Evolutionary conservation across 1,284 basidiomycete species (phyloP).

Genomic region (Porodaedalea pini): DNA sequence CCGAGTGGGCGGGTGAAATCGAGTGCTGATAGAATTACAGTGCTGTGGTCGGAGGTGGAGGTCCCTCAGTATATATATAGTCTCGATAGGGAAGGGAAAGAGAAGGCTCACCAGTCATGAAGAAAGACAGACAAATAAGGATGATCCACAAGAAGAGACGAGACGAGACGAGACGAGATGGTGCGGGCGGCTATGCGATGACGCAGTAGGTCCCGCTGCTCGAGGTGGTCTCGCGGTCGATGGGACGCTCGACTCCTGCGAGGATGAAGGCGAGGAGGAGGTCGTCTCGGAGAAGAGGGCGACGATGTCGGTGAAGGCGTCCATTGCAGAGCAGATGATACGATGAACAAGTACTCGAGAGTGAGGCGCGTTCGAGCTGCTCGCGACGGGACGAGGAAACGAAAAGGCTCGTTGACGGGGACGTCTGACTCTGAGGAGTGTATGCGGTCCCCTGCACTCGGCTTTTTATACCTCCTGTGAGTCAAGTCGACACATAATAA

Average conservation of each 20-base stretch:
- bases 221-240: neutral
- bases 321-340: constrained; percentile 4
- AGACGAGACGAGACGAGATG: neutral
- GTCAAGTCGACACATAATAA: too few relatives aligned
- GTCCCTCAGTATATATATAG: neutral
- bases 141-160: neutral
- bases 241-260: constrained; percentile 13
- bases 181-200: neutral
- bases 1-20: neutral
- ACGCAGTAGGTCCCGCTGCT: constrained; percentile 6
- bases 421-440: too few relatives aligned
- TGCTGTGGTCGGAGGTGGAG: neutral
- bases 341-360: neutral
- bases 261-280: constrained; percentile 1
- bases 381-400: neutral
- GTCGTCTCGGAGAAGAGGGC: neutral
- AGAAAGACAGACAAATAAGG: neutral
- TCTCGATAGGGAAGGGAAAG: neutral
- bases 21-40: constrained; percentile 1
- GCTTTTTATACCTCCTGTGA: too few relatives aligned
- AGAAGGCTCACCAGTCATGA: neutral
- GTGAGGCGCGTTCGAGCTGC: neutral
- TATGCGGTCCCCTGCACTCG: too few relatives aligned
- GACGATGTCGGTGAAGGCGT: constrained; percentile 10
- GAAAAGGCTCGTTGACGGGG: neutral